Evolutionary conservation across 139 green algal species (phyloP).

Genomic region (Chlamydomonas eustigma): DNA sequence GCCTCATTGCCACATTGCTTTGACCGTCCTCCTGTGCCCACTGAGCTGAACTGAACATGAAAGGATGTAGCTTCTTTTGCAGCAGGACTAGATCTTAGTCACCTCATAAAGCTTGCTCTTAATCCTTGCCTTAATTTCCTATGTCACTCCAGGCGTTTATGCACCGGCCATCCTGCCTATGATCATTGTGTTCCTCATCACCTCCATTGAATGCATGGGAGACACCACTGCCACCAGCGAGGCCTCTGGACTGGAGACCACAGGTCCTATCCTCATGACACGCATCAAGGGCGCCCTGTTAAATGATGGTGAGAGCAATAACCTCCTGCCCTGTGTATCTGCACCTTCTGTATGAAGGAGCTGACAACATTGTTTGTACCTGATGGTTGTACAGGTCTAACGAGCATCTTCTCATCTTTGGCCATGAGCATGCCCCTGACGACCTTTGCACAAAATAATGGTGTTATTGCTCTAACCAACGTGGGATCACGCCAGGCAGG

Average conservation of each 20-base stretch:
- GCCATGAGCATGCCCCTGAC: slow-evolving; percentile 58
- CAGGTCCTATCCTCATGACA: slow-evolving; percentile 30
- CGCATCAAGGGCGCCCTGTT: slow-evolving; percentile 6
- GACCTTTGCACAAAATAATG: slow-evolving; percentile 52
- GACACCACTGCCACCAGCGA: slow-evolving; percentile 74
- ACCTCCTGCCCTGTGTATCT: too few species aligned
- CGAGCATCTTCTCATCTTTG: slow-evolving; percentile 55
- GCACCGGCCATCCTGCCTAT: slow-evolving; percentile 48
- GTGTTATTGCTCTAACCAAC: slow-evolving; percentile 68
- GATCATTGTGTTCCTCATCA: slow-evolving; percentile 30
- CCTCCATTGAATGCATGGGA: slow-evolving; percentile 62
- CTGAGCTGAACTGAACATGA: too few species aligned
- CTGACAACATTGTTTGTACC: too few species aligned
- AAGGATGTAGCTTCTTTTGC: too few species aligned
- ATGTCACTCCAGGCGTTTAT: slow-evolving; percentile 53
- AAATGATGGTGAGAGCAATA: slow-evolving; percentile 10
- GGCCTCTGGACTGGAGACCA: slow-evolving; percentile 31
- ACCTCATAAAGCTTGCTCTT: background rate
- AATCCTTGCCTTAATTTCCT: background rate
- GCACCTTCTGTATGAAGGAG: too few species aligned
- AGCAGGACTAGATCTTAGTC: too few species aligned
- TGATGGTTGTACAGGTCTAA: too few species aligned
- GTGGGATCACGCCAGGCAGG: slow-evolving; percentile 52
- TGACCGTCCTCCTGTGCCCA: too few species aligned
- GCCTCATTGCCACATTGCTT: too few species aligned